Percentiles rank a stretch among this genome's conserved stretches.
Evolutionary conservation across 495 filamentous ascomycete species (phyloP).

Genomic region (Lasiosphaeria ovina): DNA sequence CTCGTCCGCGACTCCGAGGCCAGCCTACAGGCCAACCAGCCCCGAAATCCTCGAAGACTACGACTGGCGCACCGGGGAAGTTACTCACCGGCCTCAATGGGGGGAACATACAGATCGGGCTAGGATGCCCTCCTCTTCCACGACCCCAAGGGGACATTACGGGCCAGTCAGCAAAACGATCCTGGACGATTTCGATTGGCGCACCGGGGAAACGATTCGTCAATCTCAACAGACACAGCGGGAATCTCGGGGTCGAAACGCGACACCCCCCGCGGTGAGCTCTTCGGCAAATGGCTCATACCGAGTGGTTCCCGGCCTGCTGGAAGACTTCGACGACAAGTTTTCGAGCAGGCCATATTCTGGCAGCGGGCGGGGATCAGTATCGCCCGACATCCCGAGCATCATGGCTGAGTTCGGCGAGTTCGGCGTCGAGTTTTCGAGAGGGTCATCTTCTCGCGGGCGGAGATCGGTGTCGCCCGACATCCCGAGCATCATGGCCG

Average conservation of each 20-base stretch:
- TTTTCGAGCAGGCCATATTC: no score
- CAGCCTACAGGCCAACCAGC: no score
- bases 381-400: background rate
- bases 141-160: constrained; percentile 1
- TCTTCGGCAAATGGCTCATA: no score
- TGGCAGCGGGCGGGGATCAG: background rate
- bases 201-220: background rate
- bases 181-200: constrained; percentile 12
- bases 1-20: no score
- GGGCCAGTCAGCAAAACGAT: constrained; percentile 14
- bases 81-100: no score
- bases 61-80: no score
- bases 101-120: no score
- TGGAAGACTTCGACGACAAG: background rate
- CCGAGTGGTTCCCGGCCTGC: no score
- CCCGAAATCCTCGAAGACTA: no score
- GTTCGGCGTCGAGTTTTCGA: no score
- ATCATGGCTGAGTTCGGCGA: background rate
- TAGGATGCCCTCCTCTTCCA: no score
- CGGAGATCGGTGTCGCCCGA: background rate
- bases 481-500: background rate
- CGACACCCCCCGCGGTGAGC: no score
- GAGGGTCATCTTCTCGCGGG: background rate
- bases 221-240: background rate
- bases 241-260: background rate